Conservation (phyloP, 495 filamentous ascomycete genomes). For the Geoglossum glabrum region DNA sequence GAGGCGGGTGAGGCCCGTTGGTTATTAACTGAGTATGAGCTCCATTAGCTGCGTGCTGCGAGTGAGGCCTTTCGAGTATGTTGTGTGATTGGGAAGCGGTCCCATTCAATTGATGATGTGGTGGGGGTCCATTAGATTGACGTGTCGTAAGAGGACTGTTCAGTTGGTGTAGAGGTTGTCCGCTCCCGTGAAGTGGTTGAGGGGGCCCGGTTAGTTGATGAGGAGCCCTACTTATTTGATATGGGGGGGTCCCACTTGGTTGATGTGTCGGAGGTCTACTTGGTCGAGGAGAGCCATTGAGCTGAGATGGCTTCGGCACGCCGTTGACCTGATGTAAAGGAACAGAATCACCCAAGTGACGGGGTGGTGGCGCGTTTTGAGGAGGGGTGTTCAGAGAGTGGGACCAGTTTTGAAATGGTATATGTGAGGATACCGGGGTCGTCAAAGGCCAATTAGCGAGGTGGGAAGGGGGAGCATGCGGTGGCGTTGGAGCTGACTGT, state of each 20-base stretch:
- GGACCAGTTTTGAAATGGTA: not conserved
- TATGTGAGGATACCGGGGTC: not conserved
- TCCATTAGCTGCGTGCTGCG: not conserved
- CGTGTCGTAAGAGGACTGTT: not conserved
- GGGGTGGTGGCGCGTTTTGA: not conserved
- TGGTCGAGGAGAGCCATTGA: not conserved
- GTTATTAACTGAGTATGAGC: not conserved
- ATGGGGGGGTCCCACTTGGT: not conserved
- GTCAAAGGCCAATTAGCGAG: not conserved
- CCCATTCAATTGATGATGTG: not conserved
- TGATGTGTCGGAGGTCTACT: not conserved
- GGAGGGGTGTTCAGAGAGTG: not conserved
- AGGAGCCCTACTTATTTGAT: slow-evolving; percentile 1
- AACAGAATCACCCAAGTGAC: not conserved
- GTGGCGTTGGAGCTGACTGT: not conserved
- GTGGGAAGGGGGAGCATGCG: not conserved
- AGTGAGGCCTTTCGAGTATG: not conserved
- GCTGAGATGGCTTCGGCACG: not conserved
- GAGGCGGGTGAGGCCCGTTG: slow-evolving; percentile 4
- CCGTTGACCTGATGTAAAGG: not conserved
- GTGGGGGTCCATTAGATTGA: not conserved
- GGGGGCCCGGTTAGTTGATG: not conserved
- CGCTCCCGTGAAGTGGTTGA: not conserved
- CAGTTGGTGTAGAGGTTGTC: not conserved
- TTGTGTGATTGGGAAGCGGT: not conserved